Base-by-base conservation (phyloP, 495 filamentous ascomycete genomes). In the Aspergillus sclerotiicarbonarius region DNA sequence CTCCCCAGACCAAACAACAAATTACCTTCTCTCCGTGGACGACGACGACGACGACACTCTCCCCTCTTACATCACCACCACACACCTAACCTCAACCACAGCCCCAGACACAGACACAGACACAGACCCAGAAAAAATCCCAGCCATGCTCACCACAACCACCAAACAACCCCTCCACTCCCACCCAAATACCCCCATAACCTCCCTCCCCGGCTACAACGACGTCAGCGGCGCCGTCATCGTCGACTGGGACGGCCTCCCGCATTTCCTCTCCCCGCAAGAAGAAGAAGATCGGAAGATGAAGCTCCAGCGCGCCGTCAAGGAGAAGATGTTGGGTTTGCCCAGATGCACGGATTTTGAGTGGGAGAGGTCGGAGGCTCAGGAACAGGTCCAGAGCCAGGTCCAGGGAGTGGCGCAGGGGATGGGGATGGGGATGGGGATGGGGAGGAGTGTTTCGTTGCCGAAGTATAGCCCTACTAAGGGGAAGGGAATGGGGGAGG, bases 201-300 rank as follows among this genome's bases (percentile, higher is more conserved):
- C 59, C 19, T 33, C 53, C 4, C 59, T 67, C 5, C 69, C 69
- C 1, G 51, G 48, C 9, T 71, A 71, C 51, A 70, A 68, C 60
- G 65, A 69, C 32, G 63, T 71, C 16, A 70, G 65, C 60, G 69
- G 67, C 21, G 60, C 67, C 8, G 69, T 71, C 31, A 31, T 71
- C 18, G 66, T 71, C 35, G 65, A 65, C 48, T 60, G 59, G 51
- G 45, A 70, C 49, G 69, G 69, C 0, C 39, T 56, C 7, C 67
- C 67, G 19, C 65, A 59, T 37, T 70, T 71, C 55, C 62, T 71
- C 15, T 65, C 67, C 5, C 67, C 63, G 6, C 61, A 70, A 44
- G 67, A 70, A 53, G 69, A 69, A 45, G 20, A 47, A 4, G 67
- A 68, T 10, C 33, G 69, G 12, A 57, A 62, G 25, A 44, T 30